These are phyloP conservation scores for Gremmenia infestans DNA, from an alignment of 2,329 filamentous ascomycete genomes.

Conservation along the genomic window DNA sequence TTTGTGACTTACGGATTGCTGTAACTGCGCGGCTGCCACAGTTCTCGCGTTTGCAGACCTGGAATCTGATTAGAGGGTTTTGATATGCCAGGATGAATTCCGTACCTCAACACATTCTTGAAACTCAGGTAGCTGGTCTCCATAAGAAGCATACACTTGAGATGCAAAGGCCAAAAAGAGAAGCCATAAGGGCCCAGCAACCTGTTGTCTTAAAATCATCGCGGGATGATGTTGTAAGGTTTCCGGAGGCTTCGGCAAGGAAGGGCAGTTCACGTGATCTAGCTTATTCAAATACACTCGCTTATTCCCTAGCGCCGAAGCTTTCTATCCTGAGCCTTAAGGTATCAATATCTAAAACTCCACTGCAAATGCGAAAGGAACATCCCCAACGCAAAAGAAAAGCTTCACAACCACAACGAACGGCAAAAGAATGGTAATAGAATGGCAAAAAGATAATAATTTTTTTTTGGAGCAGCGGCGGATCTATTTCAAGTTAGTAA, in stretches of 20 bases:
- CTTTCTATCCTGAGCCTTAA: not conserved
- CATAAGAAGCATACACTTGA: conserved; percentile 64
- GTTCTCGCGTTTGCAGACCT: conserved; percentile 80
- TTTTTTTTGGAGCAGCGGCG: not conserved
- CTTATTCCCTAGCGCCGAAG: not conserved
- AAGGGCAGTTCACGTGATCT: not conserved
- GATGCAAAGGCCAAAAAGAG: conserved; percentile 30
- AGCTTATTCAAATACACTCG: not conserved
- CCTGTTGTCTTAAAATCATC: conserved; percentile 21
- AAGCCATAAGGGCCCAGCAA: conserved; percentile 7
- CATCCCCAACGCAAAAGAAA: no score
- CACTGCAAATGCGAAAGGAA: no score
- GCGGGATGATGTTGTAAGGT: conserved; percentile 3
- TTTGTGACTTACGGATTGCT: conserved; percentile 23
- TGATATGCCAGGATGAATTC: conserved; percentile 7
- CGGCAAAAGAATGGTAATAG: not conserved
- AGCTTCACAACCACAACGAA: not conserved
- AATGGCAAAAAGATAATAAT: not conserved
- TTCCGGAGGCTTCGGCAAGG: not conserved
- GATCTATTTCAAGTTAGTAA: not conserved
- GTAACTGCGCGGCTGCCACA: conserved; percentile 59
- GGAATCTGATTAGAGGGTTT: conserved; percentile 2
- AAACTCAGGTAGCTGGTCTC: conserved; percentile 85
- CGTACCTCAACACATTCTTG: conserved; percentile 74
- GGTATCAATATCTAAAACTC: not conserved